phyloP scores from a whole-genome alignment of 2,329 filamentous ascomycete genomes.

The Fusarium secorum region DNA sequence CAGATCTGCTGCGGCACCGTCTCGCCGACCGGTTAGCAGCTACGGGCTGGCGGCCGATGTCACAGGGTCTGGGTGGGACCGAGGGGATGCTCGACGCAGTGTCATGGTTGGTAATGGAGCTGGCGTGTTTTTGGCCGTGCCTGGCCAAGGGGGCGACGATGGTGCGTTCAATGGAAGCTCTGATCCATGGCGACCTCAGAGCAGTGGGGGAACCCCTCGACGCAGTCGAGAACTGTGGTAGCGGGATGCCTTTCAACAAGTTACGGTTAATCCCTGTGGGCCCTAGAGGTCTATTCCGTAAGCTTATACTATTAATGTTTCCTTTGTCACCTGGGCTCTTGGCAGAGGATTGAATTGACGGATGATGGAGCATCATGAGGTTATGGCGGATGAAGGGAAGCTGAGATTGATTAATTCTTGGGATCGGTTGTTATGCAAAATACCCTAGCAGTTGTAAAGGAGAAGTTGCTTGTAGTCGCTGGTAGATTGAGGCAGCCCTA shows the following conservation, averaged over 20 bases:
- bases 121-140: conserved; percentile 63
- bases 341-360: not conserved
- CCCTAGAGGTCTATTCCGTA: not conserved
- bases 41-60: conserved; percentile 66
- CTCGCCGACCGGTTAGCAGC: conserved; percentile 59
- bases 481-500: conserved; percentile 24
- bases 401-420: conserved; percentile 16
- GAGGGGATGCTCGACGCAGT: conserved; percentile 61
- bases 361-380: conserved; percentile 6
- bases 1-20: conserved; percentile 37
- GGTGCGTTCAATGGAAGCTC: conserved; percentile 24
- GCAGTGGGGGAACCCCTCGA: conserved; percentile 50
- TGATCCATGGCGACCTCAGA: conserved; percentile 46
- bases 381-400: conserved; percentile 6
- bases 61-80: conserved; percentile 58
- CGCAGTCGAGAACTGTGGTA: conserved; percentile 40
- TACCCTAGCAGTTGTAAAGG: conserved; percentile 33
- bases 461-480: conserved; percentile 24
- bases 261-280: not conserved
- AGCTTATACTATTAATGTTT: conserved; percentile 14
- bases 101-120: conserved; percentile 61
- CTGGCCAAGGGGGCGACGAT: conserved; percentile 42
- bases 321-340: conserved; percentile 5
- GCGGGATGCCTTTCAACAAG: not conserved
- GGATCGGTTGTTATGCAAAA: conserved; percentile 31